Conservation (phyloP, 352 stramenopile species). For the Phytopythium aichiense region DNA sequence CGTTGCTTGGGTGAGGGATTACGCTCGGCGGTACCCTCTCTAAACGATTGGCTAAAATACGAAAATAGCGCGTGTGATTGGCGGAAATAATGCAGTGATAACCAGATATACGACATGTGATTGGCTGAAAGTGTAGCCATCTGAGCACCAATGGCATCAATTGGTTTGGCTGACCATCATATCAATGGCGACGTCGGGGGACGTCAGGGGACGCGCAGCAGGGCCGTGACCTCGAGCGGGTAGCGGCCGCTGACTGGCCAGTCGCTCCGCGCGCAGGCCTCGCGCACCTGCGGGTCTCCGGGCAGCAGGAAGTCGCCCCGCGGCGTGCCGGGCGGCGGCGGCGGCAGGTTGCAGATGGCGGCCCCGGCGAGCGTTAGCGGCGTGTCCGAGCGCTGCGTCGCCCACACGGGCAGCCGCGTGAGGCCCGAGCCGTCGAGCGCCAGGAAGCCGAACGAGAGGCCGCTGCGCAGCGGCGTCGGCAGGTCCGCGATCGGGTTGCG, state of each 20-base stretch:
- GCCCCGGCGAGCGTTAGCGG: not conserved
- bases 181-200: not conserved
- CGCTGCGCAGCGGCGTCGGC: constrained; percentile 11
- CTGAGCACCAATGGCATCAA: not conserved
- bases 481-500: constrained; percentile 24
- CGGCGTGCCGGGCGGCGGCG: not conserved
- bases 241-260: not conserved
- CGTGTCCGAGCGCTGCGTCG: not conserved
- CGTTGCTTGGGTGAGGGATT: constrained; percentile 4
- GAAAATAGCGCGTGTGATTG: constrained; percentile 8
- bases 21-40: not conserved
- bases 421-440: constrained; percentile 12
- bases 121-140: constrained; percentile 2
- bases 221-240: not conserved
- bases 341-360: not conserved
- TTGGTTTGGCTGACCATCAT: too few relatives aligned
- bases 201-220: not conserved
- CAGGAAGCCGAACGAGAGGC: constrained; percentile 22
- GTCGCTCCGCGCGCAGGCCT: not conserved
- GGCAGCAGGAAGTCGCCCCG: not conserved
- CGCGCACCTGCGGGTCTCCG: not conserved
- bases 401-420: not conserved
- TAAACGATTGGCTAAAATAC: not conserved
- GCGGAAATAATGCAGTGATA: constrained; percentile 1
- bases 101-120: too few relatives aligned